A percentile compares a stretch with the other conserved stretches of the same genome.
Conservation (phyloP, 2,329 filamentous ascomycete species). For the Lanzia echinophila region DNA sequence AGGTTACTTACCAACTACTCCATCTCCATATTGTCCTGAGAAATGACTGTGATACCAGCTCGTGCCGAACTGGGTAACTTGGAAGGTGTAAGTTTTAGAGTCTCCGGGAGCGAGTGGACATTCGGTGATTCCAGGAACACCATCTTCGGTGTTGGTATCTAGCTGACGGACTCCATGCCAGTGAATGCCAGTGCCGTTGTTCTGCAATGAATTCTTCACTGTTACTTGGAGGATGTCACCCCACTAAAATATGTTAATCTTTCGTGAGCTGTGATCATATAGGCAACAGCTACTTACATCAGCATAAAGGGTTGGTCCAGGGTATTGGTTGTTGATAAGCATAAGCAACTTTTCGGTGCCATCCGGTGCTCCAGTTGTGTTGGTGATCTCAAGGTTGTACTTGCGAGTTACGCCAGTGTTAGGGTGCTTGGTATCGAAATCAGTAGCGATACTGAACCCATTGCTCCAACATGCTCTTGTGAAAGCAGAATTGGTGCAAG, state of each 20-base stretch:
- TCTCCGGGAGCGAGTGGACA: conserved; percentile 41
- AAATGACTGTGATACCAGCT: conserved; percentile 50
- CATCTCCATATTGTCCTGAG: conserved; percentile 40
- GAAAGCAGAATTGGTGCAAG: conserved; percentile 27
- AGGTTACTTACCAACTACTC: conserved; percentile 40
- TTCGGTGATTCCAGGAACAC: conserved; percentile 32
- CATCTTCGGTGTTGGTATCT: conserved; percentile 35
- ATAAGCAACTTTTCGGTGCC: conserved; percentile 45
- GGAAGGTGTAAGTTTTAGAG: conserved; percentile 30
- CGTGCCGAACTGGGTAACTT: conserved; percentile 14
- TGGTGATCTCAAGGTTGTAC: conserved; percentile 23
- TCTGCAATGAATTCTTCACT: conserved; percentile 27
- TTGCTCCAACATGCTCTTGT: conserved; percentile 29
- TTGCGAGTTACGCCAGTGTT: conserved; percentile 30
- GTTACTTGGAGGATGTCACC: conserved; percentile 22
- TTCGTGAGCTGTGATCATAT: background rate
- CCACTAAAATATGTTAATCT: conserved; percentile 18
- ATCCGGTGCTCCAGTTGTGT: conserved; percentile 32
- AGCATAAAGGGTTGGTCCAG: conserved; percentile 27
- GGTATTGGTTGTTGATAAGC: conserved; percentile 27
- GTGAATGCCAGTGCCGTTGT: conserved; percentile 34
- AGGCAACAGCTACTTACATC: conserved; percentile 5
- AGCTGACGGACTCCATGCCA: conserved; percentile 43
- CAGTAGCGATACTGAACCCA: conserved; percentile 27
- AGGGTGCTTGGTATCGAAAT: conserved; percentile 26